Percentiles rank a stretch among this genome's conserved stretches.
phyloP scores from a whole-genome alignment of 78 protist genomes.

The Diacronema lutheri region DNA sequence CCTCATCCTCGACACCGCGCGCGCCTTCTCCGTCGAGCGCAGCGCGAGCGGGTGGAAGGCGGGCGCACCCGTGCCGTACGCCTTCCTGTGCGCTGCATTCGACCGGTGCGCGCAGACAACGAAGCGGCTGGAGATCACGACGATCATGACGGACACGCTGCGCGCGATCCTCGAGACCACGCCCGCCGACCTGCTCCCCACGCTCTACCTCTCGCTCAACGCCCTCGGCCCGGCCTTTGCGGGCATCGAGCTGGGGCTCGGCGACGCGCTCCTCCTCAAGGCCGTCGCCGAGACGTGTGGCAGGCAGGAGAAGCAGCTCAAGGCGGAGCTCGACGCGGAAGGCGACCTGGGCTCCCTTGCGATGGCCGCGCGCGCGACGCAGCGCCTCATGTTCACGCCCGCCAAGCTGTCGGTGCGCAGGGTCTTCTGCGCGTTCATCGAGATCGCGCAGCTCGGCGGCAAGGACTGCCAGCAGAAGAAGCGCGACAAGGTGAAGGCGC shows the following conservation, averaged over 20 bases:
- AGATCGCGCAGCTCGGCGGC: slow-evolving; percentile 45
- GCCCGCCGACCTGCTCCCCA: slow-evolving; percentile 43
- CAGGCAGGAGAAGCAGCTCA: slow-evolving; percentile 35
- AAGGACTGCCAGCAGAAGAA: slow-evolving; percentile 23
- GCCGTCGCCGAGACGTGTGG: slow-evolving; percentile 81
- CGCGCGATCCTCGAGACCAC: not conserved
- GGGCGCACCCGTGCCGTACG: not conserved
- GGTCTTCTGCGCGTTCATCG: slow-evolving; percentile 41
- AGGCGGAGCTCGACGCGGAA: slow-evolving; percentile 32
- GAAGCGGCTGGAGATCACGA: not conserved
- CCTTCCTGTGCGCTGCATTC: not conserved
- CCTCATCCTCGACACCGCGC: too few relatives aligned
- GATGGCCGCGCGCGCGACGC: slow-evolving; percentile 10
- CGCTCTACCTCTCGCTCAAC: slow-evolving; percentile 65
- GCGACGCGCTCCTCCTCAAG: slow-evolving; percentile 75
- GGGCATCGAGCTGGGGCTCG: slow-evolving; percentile 94
- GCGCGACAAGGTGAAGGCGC: slow-evolving; percentile 52
- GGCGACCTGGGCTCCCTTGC: slow-evolving; percentile 94
- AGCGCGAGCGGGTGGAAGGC: not conserved
- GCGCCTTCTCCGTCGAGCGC: too few relatives aligned
- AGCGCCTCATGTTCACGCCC: slow-evolving; percentile 11
- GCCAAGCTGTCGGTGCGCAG: slow-evolving; percentile 57
- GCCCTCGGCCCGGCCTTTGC: slow-evolving; percentile 77
- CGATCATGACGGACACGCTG: not conserved
- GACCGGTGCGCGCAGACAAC: not conserved